phyloP scores from a whole-genome alignment of 1,284 basidiomycete species.

The Trichosporon sp. region DNA sequence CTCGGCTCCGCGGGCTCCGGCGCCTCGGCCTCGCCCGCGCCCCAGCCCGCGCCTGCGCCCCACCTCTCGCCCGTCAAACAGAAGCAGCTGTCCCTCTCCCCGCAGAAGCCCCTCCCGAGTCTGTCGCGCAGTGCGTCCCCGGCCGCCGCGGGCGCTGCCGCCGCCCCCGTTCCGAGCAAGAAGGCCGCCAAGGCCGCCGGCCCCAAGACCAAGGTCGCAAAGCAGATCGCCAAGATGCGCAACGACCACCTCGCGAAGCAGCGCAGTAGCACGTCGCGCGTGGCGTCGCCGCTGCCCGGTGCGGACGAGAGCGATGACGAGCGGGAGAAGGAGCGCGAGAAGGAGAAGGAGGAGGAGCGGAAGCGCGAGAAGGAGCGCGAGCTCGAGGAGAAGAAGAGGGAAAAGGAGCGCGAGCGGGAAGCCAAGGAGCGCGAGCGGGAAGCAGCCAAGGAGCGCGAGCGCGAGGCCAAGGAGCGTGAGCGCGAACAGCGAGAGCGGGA shows the following conservation, averaged over 20 bases:
- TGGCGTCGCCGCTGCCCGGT: background rate
- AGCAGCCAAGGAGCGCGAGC: background rate
- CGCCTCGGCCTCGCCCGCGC: background rate
- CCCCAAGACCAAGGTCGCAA: conserved; percentile 25
- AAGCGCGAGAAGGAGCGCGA: conserved; percentile 4
- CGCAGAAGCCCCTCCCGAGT: background rate
- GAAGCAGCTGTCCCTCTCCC: background rate
- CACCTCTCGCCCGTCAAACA: background rate
- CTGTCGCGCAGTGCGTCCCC: conserved; percentile 14
- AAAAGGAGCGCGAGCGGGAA: background rate
- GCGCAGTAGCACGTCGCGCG: background rate
- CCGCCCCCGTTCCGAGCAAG: conserved; percentile 2
- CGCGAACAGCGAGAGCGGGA: conserved; percentile 7
- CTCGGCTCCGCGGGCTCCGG: conserved; percentile 8
- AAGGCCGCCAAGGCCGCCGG: conserved; percentile 10
- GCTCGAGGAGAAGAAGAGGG: background rate
- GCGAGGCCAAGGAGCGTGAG: background rate
- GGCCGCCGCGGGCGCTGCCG: background rate
- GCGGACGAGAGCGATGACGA: conserved; percentile 3
- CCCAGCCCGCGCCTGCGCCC: background rate
- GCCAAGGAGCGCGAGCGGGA: background rate
- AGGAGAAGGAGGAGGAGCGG: conserved; percentile 6
- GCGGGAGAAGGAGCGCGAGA: background rate
- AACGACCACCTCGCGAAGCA: conserved; percentile 22
- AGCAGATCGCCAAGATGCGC: conserved; percentile 31